Base-by-base conservation (phyloP, 208 protist genomes). In the Herpetomonas samuelpessoai region DNA sequence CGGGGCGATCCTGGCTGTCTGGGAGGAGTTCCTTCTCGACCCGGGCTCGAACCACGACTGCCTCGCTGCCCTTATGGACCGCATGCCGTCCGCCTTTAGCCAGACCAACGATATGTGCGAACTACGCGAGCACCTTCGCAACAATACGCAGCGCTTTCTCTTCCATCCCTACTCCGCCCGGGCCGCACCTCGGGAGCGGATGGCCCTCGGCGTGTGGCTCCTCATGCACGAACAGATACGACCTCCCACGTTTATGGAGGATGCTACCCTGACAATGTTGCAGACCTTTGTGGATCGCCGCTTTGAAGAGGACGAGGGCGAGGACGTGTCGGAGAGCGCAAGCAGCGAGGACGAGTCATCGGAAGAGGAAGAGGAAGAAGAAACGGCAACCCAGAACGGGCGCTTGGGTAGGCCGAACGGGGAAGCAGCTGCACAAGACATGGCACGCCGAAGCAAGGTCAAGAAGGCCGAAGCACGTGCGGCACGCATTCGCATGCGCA, bases 1-100 rank as follows among this genome's bases (percentile, higher is more conserved):
- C 30, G 49, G 35, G 14, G 28, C n/a, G 18, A 57, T 57, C 10
- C 12, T 45, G n/a, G 60, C 56, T 31, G 49, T 28, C 10, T 65
- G 60, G 60, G 49, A 57, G 31, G 60, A 65, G 14, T 65, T 65
- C 49, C 48, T 65, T 7, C 6, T 18, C 10, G 50, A 65, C 38
- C 49, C 49, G 7, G 24, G 27, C 46, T 39, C 31, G 12, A 31
- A 44, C 16, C 38, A 46, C 27, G 60, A 65, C 21, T 50, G 9
- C 19, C 18, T 22, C 10, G 18, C 21, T 26, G 25, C 60, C 6
- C 10, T 65, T 10, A 18, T 57, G 14, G 28, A 46, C 9, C 27
- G 16, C 31, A 58, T 65, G 7, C 50, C 60, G 4, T 16, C n/a
- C 7, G 9, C 21, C 31, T 24, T 24, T 29, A 24, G 9, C 14